phyloP scores from a whole-genome alignment of 164 flowering plant species.

The Annona squamosa region DNA sequence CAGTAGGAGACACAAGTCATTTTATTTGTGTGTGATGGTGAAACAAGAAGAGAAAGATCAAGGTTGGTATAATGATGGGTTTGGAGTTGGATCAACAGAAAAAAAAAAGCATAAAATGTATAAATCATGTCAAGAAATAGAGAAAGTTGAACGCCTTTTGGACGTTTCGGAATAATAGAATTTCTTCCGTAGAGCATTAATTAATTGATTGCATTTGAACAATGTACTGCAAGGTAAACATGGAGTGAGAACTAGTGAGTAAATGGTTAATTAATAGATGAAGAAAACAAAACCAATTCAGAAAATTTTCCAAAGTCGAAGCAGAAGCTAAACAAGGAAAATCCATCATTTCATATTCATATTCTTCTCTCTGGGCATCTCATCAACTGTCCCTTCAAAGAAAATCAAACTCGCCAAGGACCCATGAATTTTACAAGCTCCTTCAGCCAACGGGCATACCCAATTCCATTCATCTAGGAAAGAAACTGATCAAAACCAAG shows the following conservation, averaged over 20 bases:
- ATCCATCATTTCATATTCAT: conserved; percentile 3
- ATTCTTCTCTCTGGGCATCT: neutral
- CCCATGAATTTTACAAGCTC: conserved; percentile 35
- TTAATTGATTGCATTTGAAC: conserved; percentile 1
- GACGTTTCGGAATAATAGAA: neutral
- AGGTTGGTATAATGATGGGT: conserved; percentile 1
- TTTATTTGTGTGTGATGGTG: neutral
- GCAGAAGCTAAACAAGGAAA: conserved; percentile 8
- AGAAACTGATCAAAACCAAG: conserved; percentile 3
- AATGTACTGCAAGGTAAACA: conserved; percentile 12
- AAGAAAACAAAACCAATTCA: neutral
- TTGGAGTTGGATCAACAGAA: neutral
- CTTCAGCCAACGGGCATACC: conserved; percentile 19
- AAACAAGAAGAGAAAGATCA: neutral
- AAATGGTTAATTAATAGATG: neutral
- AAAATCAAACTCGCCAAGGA: conserved; percentile 29
- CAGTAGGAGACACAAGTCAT: neutral
- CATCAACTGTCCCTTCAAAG: conserved; percentile 2
- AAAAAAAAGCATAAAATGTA: neutral
- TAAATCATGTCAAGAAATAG: neutral
- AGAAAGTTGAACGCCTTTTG: neutral
- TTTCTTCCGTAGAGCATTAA: neutral
- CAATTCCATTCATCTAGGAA: conserved; percentile 8
- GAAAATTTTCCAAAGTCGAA: neutral
- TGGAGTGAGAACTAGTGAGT: neutral